Percentiles rank a stretch among this genome's conserved stretches.
phyloP scores from a whole-genome alignment of 768 basidiomycete genomes.

The Panellus pusillus region DNA sequence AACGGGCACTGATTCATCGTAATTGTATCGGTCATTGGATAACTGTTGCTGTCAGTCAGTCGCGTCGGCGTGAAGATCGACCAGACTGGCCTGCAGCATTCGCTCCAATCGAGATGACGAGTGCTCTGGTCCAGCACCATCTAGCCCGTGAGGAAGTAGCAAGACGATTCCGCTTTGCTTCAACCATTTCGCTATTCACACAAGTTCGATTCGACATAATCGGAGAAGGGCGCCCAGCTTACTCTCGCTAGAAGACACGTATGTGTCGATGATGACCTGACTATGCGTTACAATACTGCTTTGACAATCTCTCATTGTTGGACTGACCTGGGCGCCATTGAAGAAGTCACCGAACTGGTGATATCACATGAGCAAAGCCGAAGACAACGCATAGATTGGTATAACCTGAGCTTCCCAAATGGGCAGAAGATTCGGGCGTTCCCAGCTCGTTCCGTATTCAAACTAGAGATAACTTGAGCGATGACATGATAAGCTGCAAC shows the following conservation, averaged over 20 bases:
- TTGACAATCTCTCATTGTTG: neutral
- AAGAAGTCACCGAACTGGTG: slow-evolving; percentile 87
- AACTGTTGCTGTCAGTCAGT: slow-evolving; percentile 44
- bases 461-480: slow-evolving; percentile 48
- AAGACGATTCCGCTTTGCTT: slow-evolving; percentile 88
- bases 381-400: neutral
- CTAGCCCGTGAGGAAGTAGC: slow-evolving; percentile 85
- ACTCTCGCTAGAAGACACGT: slow-evolving; percentile 84
- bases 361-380: neutral
- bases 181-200: slow-evolving; percentile 78
- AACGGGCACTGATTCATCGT: slow-evolving; percentile 28
- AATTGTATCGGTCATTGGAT: slow-evolving; percentile 66
- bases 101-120: slow-evolving; percentile 87
- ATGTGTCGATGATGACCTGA: slow-evolving; percentile 86
- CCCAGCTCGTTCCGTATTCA: slow-evolving; percentile 91
- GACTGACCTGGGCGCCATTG: slow-evolving; percentile 78
- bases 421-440: slow-evolving; percentile 73
- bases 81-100: slow-evolving; percentile 71
- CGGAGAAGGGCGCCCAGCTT: neutral
- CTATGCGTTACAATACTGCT: no score
- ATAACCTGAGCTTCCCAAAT: slow-evolving; percentile 91
- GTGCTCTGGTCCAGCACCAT: slow-evolving; percentile 93
- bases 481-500: neutral
- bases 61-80: neutral
- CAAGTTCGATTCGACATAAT: slow-evolving; percentile 2